Evolutionary conservation across 2,329 filamentous ascomycete species (phyloP).

Genomic region (Monosporascus sp.): DNA sequence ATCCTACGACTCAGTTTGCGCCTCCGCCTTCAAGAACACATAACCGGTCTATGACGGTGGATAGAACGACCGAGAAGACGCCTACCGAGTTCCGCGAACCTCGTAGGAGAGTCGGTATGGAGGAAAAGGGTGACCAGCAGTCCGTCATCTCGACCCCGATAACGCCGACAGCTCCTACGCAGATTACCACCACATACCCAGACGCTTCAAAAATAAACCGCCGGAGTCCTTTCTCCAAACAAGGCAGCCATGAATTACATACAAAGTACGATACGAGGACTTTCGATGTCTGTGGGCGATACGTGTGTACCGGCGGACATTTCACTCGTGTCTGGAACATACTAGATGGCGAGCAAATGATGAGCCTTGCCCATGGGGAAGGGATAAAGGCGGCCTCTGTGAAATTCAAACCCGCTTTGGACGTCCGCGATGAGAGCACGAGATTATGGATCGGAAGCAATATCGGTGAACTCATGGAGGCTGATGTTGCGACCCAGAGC

Average conservation of each 20-base stretch:
- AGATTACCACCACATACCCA: constrained; percentile 64
- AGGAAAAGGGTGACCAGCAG: constrained; percentile 10
- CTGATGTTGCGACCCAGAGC: constrained; percentile 72
- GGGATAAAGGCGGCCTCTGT: constrained; percentile 77
- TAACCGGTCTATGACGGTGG: constrained; percentile 47
- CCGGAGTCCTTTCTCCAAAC: constrained; percentile 69
- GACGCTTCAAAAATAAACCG: constrained; percentile 82
- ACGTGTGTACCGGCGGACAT: constrained; percentile 80
- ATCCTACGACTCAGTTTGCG: constrained; percentile 37
- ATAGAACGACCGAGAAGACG: constrained; percentile 34
- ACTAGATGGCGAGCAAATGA: constrained; percentile 71
- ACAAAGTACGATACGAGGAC: constrained; percentile 84
- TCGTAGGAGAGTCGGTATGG: constrained; percentile 16
- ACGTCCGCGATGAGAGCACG: constrained; percentile 74
- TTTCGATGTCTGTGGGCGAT: constrained; percentile 83
- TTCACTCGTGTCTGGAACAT: constrained; percentile 87
- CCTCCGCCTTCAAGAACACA: constrained; percentile 39
- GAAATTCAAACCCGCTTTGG: constrained; percentile 76
- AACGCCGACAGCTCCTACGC: constrained; percentile 34
- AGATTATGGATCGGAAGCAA: constrained; percentile 88
- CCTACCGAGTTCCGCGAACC: constrained; percentile 34
- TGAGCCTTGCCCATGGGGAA: constrained; percentile 81
- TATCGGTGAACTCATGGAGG: constrained; percentile 80
- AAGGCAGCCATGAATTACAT: constrained; percentile 68
- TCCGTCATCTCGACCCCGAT: constrained; percentile 11